Conservation (phyloP, 192 early-diverging fungal genomes). For the Geranomyces michiganensis region DNA sequence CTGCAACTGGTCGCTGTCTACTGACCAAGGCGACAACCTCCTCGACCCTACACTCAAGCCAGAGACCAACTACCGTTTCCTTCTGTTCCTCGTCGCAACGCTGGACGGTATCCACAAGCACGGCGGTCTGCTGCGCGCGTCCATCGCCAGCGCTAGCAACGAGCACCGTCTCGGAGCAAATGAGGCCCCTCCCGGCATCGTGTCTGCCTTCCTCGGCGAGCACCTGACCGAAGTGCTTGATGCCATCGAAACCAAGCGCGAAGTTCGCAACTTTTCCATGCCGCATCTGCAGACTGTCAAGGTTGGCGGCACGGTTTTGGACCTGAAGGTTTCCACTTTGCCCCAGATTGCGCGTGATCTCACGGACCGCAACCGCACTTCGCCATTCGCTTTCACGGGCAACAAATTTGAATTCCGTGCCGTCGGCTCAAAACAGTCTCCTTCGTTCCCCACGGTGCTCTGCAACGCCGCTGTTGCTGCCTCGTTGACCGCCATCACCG, state of each 20-base stretch:
- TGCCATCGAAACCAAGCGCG: constrained; percentile 85
- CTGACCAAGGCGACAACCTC: constrained; percentile 95
- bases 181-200: constrained; percentile 97
- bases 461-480: constrained; percentile 91
- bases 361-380: constrained; percentile 99
- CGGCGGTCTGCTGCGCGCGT: constrained; percentile 86
- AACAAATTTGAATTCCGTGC: constrained; percentile 99
- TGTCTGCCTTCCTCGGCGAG: constrained; percentile 97
- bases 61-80: constrained; percentile 98
- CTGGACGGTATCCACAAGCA: constrained; percentile 92
- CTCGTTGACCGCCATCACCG: constrained; percentile 74
- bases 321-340: constrained; percentile 91
- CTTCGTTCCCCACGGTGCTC: constrained; percentile 93
- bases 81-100: constrained; percentile 90
- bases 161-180: constrained; percentile 98
- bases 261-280: constrained; percentile 83
- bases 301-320: constrained; percentile 92
- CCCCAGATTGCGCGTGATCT: constrained; percentile 93
- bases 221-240: constrained; percentile 95
- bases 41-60: constrained; percentile 94
- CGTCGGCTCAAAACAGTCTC: constrained; percentile 96
- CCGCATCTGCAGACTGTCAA: constrained; percentile 90
- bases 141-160: constrained; percentile 93
- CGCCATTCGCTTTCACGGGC: constrained; percentile 98
- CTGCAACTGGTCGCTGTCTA: constrained; percentile 97